Evolutionary conservation across 2,329 filamentous ascomycete genomes (phyloP).

Genomic region (Metarhizium album): DNA sequence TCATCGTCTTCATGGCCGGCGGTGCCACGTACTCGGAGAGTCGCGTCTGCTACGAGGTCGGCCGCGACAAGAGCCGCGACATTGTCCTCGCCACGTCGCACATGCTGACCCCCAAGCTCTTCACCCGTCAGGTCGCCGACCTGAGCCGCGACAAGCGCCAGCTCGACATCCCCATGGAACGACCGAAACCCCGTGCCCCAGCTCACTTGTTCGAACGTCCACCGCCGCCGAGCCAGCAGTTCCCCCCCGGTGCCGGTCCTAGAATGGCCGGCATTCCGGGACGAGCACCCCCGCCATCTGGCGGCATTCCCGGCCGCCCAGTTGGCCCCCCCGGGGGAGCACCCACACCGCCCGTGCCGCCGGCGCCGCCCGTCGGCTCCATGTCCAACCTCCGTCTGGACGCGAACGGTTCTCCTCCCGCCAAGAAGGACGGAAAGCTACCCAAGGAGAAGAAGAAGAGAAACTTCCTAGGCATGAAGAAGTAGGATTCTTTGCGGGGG

Average conservation of each 20-base stretch:
- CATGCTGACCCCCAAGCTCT: conserved; percentile 80
- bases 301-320: conserved; percentile 17
- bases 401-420: conserved; percentile 12
- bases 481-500: conserved; percentile 29
- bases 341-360: conserved; percentile 3
- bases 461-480: conserved; percentile 49
- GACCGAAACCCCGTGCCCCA: conserved; percentile 71
- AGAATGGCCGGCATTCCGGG: conserved; percentile 1
- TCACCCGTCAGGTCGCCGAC: conserved; percentile 72
- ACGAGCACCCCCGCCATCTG: conserved; percentile 2
- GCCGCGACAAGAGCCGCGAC: conserved; percentile 61
- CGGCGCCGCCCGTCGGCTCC: conserved; percentile 38
- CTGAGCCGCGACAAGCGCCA: conserved; percentile 63
- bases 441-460: conserved; percentile 53
- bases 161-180: conserved; percentile 71
- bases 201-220: conserved; percentile 75
- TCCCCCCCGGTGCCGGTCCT: background rate
- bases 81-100: conserved; percentile 85
- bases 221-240: conserved; percentile 29
- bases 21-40: conserved; percentile 91
- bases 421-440: conserved; percentile 27
- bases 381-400: conserved; percentile 46
- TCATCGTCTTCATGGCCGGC: conserved; percentile 91
- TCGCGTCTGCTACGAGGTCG: conserved; percentile 79
- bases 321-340: conserved; percentile 8